Conservation (phyloP, 2,329 filamentous ascomycete genomes). For the Cladosporium sp. region DNA sequence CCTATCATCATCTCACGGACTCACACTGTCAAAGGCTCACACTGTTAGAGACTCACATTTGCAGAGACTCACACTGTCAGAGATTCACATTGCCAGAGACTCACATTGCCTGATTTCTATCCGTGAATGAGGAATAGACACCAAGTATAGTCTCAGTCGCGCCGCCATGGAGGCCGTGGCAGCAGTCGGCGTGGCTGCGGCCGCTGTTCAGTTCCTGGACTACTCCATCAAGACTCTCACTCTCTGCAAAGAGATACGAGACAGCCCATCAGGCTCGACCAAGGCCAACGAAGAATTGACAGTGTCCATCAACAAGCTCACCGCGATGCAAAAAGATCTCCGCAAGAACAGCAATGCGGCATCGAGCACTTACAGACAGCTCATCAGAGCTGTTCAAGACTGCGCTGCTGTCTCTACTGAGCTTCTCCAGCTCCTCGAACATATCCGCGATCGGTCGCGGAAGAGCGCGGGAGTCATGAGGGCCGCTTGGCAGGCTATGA, state of each 20-base stretch:
- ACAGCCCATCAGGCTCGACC: background rate
- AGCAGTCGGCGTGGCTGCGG: slow-evolving; percentile 1
- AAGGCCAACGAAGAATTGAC: background rate
- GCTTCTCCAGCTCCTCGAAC: background rate
- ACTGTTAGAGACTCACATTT: too few species aligned
- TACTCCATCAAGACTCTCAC: background rate
- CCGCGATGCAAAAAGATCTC: background rate
- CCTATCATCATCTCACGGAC: background rate
- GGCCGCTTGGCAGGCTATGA: background rate
- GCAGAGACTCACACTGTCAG: too few species aligned
- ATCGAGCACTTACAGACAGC: background rate
- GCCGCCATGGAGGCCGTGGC: slow-evolving; percentile 1
- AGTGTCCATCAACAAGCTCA: background rate
- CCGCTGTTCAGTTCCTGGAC: slow-evolving; percentile 8
- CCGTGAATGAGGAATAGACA: background rate
- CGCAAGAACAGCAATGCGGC: background rate
- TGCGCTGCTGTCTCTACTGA: background rate
- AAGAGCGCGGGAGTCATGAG: background rate
- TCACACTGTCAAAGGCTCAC: background rate
- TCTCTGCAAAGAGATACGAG: slow-evolving; percentile 15
- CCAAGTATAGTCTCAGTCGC: background rate
- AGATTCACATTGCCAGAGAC: too few species aligned
- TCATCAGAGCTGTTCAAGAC: background rate
- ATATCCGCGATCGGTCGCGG: background rate
- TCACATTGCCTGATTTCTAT: background rate